Conservation (phyloP, 2,329 filamentous ascomycete genomes). For the Sphaerulina musiva region DNA sequence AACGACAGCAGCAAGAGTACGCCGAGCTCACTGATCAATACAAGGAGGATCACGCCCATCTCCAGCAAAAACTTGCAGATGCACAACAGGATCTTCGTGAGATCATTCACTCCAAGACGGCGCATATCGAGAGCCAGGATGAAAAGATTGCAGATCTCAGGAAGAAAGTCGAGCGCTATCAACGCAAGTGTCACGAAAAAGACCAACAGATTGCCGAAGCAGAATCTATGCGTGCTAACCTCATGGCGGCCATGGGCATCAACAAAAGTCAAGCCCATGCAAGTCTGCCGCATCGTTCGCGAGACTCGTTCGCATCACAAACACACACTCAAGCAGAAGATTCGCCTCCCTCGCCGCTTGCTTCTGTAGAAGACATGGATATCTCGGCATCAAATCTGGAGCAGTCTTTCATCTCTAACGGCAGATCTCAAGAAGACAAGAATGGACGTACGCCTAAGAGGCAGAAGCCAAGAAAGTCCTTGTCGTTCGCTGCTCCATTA, state of each 20-base stretch:
- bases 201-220: conserved; percentile 36
- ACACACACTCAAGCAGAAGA: conserved; percentile 12
- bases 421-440: conserved; percentile 28
- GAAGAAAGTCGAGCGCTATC: conserved; percentile 29
- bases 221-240: conserved; percentile 33
- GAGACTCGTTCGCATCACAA: conserved; percentile 11
- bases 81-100: background rate
- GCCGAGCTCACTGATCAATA: background rate
- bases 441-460: conserved; percentile 40
- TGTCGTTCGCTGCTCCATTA: conserved; percentile 15
- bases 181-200: conserved; percentile 31
- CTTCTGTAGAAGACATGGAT: conserved; percentile 13
- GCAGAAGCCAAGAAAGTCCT: conserved; percentile 12
- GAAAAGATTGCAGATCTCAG: conserved; percentile 21
- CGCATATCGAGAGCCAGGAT: conserved; percentile 12
- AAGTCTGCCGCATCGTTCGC: conserved; percentile 20
- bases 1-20: conserved; percentile 17
- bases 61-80: conserved; percentile 5
- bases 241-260: conserved; percentile 36
- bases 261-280: conserved; percentile 8
- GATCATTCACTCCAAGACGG: background rate
- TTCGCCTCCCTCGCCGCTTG: conserved; percentile 13
- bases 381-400: conserved; percentile 15
- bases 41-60: background rate
- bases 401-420: conserved; percentile 23